phyloP scores from a whole-genome alignment of 2,329 filamentous ascomycete genomes.

The Trichoderma sp. region DNA sequence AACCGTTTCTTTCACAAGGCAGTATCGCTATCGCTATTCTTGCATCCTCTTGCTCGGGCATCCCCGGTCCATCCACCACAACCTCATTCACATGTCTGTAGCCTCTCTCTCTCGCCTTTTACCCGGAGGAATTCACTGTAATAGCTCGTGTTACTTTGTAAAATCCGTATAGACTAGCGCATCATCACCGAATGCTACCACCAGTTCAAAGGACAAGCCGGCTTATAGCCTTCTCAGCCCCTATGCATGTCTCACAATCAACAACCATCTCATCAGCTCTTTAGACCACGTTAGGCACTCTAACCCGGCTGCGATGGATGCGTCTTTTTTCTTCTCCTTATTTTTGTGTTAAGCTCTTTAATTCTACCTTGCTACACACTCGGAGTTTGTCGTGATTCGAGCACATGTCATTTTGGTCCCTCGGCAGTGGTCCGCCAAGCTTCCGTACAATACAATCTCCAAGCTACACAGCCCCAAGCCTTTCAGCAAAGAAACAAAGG shows the following conservation, averaged over 20 bases:
- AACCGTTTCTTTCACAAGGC: background rate
- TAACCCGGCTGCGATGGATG: background rate
- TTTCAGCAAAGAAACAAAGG: background rate
- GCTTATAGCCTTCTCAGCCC: slow-evolving; percentile 6
- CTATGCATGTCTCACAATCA: slow-evolving; percentile 15
- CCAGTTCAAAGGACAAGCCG: background rate
- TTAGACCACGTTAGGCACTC: background rate
- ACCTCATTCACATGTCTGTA: background rate
- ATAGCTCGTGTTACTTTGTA: background rate
- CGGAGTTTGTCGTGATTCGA: background rate
- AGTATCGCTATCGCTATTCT: background rate
- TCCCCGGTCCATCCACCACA: background rate
- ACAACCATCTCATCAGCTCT: background rate
- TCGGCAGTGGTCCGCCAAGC: background rate
- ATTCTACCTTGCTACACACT: background rate
- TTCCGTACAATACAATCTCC: background rate
- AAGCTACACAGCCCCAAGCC: background rate
- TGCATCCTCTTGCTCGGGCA: background rate
- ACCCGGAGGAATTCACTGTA: background rate
- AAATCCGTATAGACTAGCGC: background rate
- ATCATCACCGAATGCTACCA: background rate
- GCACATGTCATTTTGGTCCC: background rate
- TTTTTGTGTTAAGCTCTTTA: background rate
- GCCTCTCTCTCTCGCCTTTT: background rate
- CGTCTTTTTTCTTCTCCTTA: background rate